phyloP scores from a whole-genome alignment of 805 yeast genomes.

The Lipomyces orientalis region DNA sequence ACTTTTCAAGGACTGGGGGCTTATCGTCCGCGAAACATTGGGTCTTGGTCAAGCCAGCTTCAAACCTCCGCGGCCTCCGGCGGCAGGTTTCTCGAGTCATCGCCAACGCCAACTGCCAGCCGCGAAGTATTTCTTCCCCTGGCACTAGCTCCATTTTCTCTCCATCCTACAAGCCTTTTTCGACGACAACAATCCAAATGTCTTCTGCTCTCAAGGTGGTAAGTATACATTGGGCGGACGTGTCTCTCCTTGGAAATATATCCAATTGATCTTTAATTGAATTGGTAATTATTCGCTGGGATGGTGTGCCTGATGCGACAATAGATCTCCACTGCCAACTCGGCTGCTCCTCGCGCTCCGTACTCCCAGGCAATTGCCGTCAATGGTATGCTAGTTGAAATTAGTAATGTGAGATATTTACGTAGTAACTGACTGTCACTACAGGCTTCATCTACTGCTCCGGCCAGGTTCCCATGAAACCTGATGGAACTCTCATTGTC shows the following conservation, averaged over 20 bases:
- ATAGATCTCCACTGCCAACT: conserved; percentile 64
- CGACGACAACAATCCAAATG: conserved; percentile 14
- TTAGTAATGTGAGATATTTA: no score
- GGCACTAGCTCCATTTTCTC: not conserved
- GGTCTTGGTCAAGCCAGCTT: not conserved
- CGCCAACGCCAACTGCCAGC: not conserved
- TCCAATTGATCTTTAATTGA: not conserved
- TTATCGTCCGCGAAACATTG: not conserved
- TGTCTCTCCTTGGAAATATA: not conserved
- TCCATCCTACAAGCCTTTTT: not conserved
- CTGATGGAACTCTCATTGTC: conserved; percentile 72
- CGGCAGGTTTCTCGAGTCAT: not conserved
- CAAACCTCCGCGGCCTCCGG: conserved; percentile 11
- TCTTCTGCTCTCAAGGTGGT: conserved; percentile 27
- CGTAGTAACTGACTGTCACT: not conserved
- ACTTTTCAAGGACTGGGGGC: not conserved
- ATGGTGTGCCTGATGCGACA: not conserved
- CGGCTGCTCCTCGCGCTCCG: conserved; percentile 97
- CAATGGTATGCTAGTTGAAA: conserved; percentile 52
- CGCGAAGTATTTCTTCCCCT: not conserved
- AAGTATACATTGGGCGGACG: not conserved
- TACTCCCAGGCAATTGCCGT: conserved; percentile 96
- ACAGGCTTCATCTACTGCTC: conserved; percentile 84
- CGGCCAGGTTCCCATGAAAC: conserved; percentile 92
- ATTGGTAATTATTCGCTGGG: not conserved